Base-by-base conservation (phyloP, 2,329 filamentous ascomycete species). In the Aureobasidium sp. region DNA sequence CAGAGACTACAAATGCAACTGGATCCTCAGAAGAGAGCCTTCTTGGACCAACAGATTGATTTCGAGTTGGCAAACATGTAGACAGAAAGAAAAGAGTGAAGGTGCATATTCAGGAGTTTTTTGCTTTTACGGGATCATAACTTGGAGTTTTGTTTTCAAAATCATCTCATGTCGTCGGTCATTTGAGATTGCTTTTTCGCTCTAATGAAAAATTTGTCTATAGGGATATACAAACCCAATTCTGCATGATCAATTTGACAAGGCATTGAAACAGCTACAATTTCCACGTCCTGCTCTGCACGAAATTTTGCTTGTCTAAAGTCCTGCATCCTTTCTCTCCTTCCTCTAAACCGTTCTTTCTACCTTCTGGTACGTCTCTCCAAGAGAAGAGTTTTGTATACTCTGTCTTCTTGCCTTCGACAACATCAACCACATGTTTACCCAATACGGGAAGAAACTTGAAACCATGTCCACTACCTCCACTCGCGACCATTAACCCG, bases 1-100 rank as follows among this genome's bases (percentile, higher is more conserved):
- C 91, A 97, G 78, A 85, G 92, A 69, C 77, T 99, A 65, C 93
- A 97, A 78, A 93, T 89, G 5, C 91, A 96, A 73, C 81, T 97
- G 62, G 81, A 84, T 0, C 92, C 91, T 24, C 92, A 97, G 75
- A 87, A 91, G 74, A 86, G 89, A 72, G 86, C 86, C 17, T 97
- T 96, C 77, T 85, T 97, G 78, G 93, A 97, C 77, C 83, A 87
- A 68, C 89, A 92, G 78, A 97, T 99, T 75, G 94, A 99, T 76
- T 84, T 85, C 61, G 92, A 97, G 79, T 79, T 99, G 71, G 91
- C 92, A 66, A 95, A 88, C 75, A 96, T 97, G 92, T 96, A 82
- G 33, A 35, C 29, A 17, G 35, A 49, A 29, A 35, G 27, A 24
- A 24, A 60, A 31, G 39, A 45, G 22, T 33, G 35, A 37, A 40